These are phyloP conservation scores for Colletotrichum kahawae DNA, from an alignment of 2,329 filamentous ascomycete species.

Conservation along the genomic window DNA sequence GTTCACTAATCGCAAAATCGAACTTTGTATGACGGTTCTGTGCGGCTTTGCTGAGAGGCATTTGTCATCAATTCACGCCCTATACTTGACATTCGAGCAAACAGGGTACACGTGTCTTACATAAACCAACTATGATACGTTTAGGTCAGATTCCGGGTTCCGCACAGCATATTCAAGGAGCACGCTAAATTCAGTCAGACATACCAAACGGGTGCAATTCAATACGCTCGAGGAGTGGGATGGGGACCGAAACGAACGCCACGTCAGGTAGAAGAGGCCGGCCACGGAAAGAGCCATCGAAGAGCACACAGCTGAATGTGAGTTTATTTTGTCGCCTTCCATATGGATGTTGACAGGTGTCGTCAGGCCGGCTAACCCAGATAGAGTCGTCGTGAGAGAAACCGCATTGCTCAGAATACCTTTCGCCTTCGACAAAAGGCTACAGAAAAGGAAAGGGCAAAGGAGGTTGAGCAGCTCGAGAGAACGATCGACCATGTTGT, in stretches of 20 bases:
- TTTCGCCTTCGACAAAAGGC: neutral
- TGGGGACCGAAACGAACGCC: neutral
- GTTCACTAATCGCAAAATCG: neutral
- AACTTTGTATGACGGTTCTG: neutral
- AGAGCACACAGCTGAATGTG: neutral
- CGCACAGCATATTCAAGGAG: neutral
- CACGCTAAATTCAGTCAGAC: neutral
- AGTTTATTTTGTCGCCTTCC: neutral
- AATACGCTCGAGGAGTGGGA: neutral
- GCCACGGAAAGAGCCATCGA: neutral
- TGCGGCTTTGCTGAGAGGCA: neutral
- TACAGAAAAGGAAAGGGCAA: neutral
- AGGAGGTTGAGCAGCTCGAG: neutral
- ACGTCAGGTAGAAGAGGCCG: no score
- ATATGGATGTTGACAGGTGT: neutral
- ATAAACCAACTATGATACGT: neutral
- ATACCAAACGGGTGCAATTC: neutral
- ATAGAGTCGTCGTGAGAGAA: neutral
- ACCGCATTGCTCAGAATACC: neutral
- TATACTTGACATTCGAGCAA: neutral
- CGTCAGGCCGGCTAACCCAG: rapidly evolving
- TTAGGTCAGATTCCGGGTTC: neutral
- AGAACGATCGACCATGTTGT: neutral
- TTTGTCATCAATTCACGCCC: neutral
- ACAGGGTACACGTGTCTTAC: neutral